A percentile compares a stretch with the other conserved stretches of the same genome.
Evolutionary conservation across 2,329 filamentous ascomycete species (phyloP).

Genomic region (Trichoderma koningiopsis): DNA sequence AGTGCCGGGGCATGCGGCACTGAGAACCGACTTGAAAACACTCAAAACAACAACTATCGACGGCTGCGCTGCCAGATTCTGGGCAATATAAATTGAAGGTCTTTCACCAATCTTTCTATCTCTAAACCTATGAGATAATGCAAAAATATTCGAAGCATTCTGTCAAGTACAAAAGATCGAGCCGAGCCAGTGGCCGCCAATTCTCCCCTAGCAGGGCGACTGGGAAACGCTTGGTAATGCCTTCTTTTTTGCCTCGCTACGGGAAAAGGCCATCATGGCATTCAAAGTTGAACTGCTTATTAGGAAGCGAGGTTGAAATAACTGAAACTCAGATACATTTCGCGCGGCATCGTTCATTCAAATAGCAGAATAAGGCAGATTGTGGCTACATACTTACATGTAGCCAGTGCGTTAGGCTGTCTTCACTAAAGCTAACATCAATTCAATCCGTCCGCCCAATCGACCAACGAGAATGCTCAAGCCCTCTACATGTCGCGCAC

Average conservation of each 20-base stretch:
- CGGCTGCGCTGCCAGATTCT: background rate
- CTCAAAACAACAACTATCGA: background rate
- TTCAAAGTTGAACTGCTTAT: background rate
- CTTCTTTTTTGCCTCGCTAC: background rate
- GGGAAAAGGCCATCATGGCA: background rate
- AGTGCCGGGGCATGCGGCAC: no score
- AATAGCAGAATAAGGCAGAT: background rate
- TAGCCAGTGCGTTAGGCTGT: no score
- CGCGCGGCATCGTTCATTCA: background rate
- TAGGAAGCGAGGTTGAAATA: no score
- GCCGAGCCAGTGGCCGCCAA: no score
- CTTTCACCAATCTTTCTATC: no score
- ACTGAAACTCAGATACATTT: background rate
- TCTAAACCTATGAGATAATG: no score
- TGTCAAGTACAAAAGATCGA: background rate
- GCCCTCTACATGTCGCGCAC: background rate
- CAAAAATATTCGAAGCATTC: no score
- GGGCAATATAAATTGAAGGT: background rate
- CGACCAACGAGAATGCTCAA: background rate
- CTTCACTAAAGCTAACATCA: background rate
- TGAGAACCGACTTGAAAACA: background rate
- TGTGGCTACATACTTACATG: no score
- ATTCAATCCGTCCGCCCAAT: background rate
- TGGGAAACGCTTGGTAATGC: background rate
- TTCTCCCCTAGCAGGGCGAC: background rate